Base-by-base conservation (phyloP, 2,329 filamentous ascomycete species). In the Trichophyton equinum region DNA sequence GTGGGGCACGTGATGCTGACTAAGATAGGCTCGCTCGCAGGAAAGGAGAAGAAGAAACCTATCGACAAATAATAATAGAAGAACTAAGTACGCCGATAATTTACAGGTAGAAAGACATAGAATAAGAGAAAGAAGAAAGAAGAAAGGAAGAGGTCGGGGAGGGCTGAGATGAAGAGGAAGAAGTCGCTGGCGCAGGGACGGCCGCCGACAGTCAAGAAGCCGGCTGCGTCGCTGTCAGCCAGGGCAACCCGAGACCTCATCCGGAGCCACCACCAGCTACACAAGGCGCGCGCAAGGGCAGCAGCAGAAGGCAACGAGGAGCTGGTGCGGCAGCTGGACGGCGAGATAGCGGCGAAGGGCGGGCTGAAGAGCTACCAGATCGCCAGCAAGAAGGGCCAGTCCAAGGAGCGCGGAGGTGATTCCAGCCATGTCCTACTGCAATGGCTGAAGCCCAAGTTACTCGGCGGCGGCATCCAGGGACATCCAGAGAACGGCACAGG, bases 301-400 rank as follows among this genome's bases (percentile, higher is more conserved):
- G 58, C 78, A 27, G 71, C 76, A 58, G 78, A 78, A 1, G 67
- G 77, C 8, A 74, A 79, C 62, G 69, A 73, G 30, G 68, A 68
- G 18, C 68, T 73, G 33, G 76, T 77, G 22, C 67, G 69, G 36
- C 68, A 73, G 15, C 69, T 85, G 13, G 72, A 79, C 60, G 68
- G 70, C 18, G 73, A 81, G 59, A 82, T 86, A 61, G 73, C 79
- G 22, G 73, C 75, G n/a, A 77, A 80, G 58, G 84, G 84, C 6
- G 84, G 84, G 0, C 70, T 86, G 59, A 74, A 81, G 64, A 76
- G 74, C 25, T 86, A 86, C 65, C 84, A 86, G 69, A 75, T 79
- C 53, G 84, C 84, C 55, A 85, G 82, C 72, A 83, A 81, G 63
- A 78, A 81, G 57, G 84, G 84, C 0, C 84, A 86, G 68, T 81